Conservation (phyloP, 768 basidiomycete genomes). For the Kwoniella sp. region DNA sequence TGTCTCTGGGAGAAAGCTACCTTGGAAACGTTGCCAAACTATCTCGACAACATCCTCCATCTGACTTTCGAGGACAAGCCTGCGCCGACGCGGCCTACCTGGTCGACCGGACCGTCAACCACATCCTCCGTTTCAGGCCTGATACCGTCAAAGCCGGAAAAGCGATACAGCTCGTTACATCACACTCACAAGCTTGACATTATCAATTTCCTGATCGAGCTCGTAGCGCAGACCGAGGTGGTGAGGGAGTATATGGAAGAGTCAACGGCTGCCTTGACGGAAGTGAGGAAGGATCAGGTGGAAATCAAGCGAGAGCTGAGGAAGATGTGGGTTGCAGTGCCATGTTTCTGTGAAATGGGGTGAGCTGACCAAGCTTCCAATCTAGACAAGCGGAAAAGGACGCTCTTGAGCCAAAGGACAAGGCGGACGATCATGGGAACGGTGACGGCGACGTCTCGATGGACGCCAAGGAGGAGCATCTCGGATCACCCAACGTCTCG, state of each 20-base stretch:
- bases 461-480: slow-evolving; percentile 27
- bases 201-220: slow-evolving; percentile 79
- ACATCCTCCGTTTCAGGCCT: slow-evolving; percentile 17
- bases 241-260: slow-evolving; percentile 85
- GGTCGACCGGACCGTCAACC: slow-evolving; percentile 42
- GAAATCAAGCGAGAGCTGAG: slow-evolving; percentile 88
- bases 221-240: slow-evolving; percentile 83
- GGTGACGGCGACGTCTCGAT: slow-evolving; percentile 41
- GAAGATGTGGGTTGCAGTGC: slow-evolving; percentile 63
- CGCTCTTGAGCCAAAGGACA: slow-evolving; percentile 39
- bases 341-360: not conserved
- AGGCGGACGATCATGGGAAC: slow-evolving; percentile 11
- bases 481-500: slow-evolving; percentile 15
- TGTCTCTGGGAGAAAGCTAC: slow-evolving; percentile 51
- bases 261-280: slow-evolving; percentile 83
- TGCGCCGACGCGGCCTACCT: slow-evolving; percentile 44
- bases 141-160: slow-evolving; percentile 53
- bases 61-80: slow-evolving; percentile 46
- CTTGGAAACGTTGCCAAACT: slow-evolving; percentile 59
- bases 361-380: not conserved
- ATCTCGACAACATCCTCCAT: slow-evolving; percentile 49
- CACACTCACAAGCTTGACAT: slow-evolving; percentile 77
- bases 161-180: slow-evolving; percentile 70
- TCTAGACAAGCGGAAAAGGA: slow-evolving; percentile 46
- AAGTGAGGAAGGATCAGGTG: slow-evolving; percentile 88